Percentiles rank a stretch among this genome's conserved stretches.
phyloP scores from a whole-genome alignment of 345 rosid species.

The Gossypioides kirkii region DNA sequence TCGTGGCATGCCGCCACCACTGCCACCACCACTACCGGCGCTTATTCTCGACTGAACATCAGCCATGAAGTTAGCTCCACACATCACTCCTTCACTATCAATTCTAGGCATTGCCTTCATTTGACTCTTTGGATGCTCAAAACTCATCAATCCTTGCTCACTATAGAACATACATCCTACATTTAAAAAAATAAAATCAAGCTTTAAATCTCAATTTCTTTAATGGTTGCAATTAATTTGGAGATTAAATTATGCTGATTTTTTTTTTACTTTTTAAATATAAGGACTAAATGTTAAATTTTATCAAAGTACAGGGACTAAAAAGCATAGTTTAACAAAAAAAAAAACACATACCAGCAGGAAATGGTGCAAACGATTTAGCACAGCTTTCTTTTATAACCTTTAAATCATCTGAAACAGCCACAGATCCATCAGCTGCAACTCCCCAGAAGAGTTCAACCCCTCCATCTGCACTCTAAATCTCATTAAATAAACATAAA shows the following conservation, averaged over 20 bases:
- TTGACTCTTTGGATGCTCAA: conserved; percentile 48
- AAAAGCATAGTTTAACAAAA: not conserved
- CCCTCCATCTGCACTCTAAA: conserved; percentile 48
- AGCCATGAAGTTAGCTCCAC: conserved; percentile 70
- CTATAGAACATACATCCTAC: conserved; percentile 65
- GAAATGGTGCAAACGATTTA: conserved; percentile 70
- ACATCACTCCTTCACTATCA: conserved; percentile 65
- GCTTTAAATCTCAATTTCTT: too few species aligned
- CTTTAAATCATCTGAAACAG: conserved; percentile 46
- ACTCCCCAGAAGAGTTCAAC: conserved; percentile 58
- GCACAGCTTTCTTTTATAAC: conserved; percentile 55
- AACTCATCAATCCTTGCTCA: conserved; percentile 54
- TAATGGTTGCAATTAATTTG: too few species aligned
- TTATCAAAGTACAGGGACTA: too few species aligned
- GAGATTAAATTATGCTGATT: too few species aligned
- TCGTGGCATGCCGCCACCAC: conserved; percentile 38
- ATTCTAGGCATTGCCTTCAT: conserved; percentile 66
- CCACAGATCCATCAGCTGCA: conserved; percentile 55
- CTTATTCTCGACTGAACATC: conserved; percentile 42
- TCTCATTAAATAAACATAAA: not conserved
- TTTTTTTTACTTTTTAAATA: too few species aligned
- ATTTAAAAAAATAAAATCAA: too few species aligned
- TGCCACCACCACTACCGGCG: not conserved
- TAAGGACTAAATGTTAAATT: too few species aligned
- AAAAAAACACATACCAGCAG: conserved; percentile 24